Evolutionary conservation across 345 rosid genomes (phyloP), one percentile per base, ranked within the genome.

Genomic region (Odontarrhena argentea): DNA sequence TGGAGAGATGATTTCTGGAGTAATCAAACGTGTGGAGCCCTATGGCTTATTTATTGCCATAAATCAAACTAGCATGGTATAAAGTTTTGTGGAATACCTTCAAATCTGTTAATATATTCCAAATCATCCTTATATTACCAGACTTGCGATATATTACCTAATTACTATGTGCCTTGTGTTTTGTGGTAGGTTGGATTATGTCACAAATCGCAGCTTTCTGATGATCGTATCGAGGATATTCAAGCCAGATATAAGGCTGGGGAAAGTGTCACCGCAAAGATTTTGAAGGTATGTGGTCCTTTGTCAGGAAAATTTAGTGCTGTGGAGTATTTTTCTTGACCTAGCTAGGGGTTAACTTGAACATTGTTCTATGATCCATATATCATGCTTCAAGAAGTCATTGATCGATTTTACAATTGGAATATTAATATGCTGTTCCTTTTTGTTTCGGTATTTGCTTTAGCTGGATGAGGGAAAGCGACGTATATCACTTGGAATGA

Each of bases 401-500:
- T 40, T 55, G 64, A 58, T 36, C 7, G 26, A 3, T 58, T 8
- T 53, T 53, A 28, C 11, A 10, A 45, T 18, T 7, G 32, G 66
- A 34, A 57, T 25, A 38, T 30, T 51, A 34, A 53, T 18, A 18
- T 57, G 37, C 13, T 60, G 45, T 49, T 63, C 53, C 56, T 38
- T 44, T 64, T 58, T 3, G 48, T 34, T 67, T 71, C 65, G 47
- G 44, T 7, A 44, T 57, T 70, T 48, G 15, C 65, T 34, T 12
- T 73, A 94, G 99, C 77, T 94, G 71, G 92, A 88, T 44, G 81
- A 77, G 79, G 96, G 84, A 77, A 88, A 80, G 69, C 86, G 46
- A 8, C 84, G 97, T 55, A 81, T 91, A 73, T 87, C 99, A 48
- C 93, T 91, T 12, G 91, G 96, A 56, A 85, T 91, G 96, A 94